These are phyloP conservation scores for Macrophomina pseudophaseolina DNA, from an alignment of 2,329 filamentous ascomycete species.

Conservation along the genomic window DNA sequence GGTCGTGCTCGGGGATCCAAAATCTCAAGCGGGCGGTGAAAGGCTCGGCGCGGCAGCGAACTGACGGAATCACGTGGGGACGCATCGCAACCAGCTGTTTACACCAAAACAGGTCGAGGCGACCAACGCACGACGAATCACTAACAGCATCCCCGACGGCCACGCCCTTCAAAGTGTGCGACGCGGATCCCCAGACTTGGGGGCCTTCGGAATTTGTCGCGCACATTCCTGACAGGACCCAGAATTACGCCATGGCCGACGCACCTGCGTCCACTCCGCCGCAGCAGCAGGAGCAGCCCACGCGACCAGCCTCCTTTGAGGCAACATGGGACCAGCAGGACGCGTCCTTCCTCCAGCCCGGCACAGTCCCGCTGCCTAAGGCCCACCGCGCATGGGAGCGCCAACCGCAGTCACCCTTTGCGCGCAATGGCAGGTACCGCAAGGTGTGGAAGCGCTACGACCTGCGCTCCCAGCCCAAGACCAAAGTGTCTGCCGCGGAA, in stretches of 20 bases:
- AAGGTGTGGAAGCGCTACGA: constrained; percentile 55
- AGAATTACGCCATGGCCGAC: constrained; percentile 18
- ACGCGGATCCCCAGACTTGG: not conserved
- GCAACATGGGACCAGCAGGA: constrained; percentile 48
- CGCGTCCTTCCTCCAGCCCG: constrained; percentile 47
- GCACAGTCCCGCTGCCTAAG: constrained; percentile 47
- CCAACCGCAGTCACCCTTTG: constrained; percentile 48
- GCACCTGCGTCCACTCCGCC: constrained; percentile 36
- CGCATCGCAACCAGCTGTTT: constrained; percentile 14
- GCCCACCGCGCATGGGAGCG: constrained; percentile 57
- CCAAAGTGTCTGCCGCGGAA: constrained; percentile 28
- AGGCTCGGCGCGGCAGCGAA: constrained; percentile 4
- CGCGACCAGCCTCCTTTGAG: constrained; percentile 36
- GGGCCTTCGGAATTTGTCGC: not conserved
- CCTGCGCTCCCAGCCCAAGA: constrained; percentile 33
- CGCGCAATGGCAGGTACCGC: constrained; percentile 43
- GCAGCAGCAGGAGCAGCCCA: constrained; percentile 30
- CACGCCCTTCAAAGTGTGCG: not conserved
- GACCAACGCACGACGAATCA: not conserved
- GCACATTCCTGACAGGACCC: not conserved
- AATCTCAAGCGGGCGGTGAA: constrained; percentile 28
- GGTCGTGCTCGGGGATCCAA: constrained; percentile 26
- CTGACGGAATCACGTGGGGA: constrained; percentile 2
- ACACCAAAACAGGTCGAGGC: constrained; percentile 19
- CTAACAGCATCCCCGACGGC: not conserved